Conservation (phyloP, 2,329 filamentous ascomycete genomes). For the Blastomyces gilchristii region DNA sequence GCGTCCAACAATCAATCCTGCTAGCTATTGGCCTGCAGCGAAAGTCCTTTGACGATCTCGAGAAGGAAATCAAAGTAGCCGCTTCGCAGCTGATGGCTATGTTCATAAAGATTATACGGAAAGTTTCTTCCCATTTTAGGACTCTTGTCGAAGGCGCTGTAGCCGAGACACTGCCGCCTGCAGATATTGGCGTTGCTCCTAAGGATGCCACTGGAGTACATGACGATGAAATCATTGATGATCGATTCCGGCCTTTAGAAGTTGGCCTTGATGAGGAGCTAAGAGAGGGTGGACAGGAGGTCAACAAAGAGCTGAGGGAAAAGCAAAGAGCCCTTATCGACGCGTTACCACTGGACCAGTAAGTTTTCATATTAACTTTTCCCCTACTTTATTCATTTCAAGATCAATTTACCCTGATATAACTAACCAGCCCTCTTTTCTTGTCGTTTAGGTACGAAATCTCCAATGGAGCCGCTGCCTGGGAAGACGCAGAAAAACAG, state of each 20-base stretch:
- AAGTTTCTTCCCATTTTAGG: conserved; percentile 70
- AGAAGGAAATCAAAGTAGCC: conserved; percentile 64
- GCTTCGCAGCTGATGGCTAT: conserved; percentile 79
- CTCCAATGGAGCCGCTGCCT: conserved; percentile 40
- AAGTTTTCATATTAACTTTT: conserved; percentile 31
- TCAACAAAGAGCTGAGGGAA: conserved; percentile 58
- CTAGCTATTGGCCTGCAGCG: conserved; percentile 85
- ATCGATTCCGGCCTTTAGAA: conserved; percentile 60
- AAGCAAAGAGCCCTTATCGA: conserved; percentile 85
- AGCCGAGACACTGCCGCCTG: conserved; percentile 53
- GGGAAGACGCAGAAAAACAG: conserved; percentile 62
- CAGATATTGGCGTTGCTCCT: conserved; percentile 32
- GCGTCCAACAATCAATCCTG: conserved; percentile 77
- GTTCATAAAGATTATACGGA: conserved; percentile 93
- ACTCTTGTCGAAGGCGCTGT: conserved; percentile 64
- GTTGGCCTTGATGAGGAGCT: conserved; percentile 69
- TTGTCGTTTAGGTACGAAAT: conserved; percentile 33
- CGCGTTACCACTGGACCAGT: conserved; percentile 78
- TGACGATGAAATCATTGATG: conserved; percentile 57
- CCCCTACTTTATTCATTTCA: not conserved
- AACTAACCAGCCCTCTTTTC: not conserved
- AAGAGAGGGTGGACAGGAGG: conserved; percentile 69
- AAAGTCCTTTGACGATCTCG: conserved; percentile 71
- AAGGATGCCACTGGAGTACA: conserved; percentile 49
- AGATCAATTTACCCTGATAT: not conserved